phyloP scores from a whole-genome alignment of 257 asterid genomes.

The Anisodus acutangulus region DNA sequence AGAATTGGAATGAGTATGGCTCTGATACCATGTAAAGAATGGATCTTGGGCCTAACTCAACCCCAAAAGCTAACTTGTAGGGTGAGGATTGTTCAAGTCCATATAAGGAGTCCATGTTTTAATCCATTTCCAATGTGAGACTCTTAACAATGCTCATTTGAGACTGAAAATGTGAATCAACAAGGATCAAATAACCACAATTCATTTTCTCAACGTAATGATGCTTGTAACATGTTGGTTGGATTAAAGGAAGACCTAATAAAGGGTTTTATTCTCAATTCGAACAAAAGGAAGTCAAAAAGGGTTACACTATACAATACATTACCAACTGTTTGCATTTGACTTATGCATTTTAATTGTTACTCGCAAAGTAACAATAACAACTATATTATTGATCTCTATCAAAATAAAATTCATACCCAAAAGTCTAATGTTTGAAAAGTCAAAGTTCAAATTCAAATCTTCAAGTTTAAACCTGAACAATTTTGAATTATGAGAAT shows the following conservation, averaged over 20 bases:
- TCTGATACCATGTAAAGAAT: too few species aligned
- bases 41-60: too few species aligned
- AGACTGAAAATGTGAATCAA: not conserved
- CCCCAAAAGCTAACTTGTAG: too few species aligned
- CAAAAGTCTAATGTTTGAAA: not conserved
- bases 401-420: not conserved
- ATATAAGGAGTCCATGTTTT: too few species aligned
- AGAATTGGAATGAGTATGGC: too few species aligned
- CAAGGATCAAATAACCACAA: too few species aligned
- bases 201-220: too few species aligned
- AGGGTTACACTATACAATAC: not conserved
- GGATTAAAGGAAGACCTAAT: not conserved
- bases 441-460: not conserved
- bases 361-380: not conserved
- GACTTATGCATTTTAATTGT: not conserved
- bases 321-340: not conserved
- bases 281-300: not conserved
- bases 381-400: not conserved
- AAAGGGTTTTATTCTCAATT: not conserved
- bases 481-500: not conserved
- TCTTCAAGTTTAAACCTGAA: not conserved
- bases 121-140: too few species aligned
- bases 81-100: too few species aligned
- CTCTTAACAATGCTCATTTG: too few species aligned
- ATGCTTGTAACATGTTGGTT: not conserved